Conservation (phyloP, 345 rosid species). For the Euclidium syriacum region DNA sequence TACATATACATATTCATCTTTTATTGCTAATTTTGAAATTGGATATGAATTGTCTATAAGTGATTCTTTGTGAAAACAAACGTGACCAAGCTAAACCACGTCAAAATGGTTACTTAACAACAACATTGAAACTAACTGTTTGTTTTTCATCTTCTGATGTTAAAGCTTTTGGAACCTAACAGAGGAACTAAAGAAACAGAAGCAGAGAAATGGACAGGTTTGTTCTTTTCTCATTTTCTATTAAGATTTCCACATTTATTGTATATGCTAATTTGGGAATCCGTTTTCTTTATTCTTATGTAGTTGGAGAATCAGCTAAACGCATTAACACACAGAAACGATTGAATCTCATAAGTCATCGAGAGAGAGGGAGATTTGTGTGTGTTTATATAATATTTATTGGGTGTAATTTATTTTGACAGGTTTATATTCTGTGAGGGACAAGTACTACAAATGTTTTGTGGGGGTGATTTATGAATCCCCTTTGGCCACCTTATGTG, state of each 20-base stretch:
- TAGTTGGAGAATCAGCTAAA: constrained; percentile 75
- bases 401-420: constrained; percentile 31
- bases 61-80: not conserved
- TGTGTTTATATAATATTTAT: constrained; percentile 7
- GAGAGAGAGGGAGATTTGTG: constrained; percentile 12
- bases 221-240: constrained; percentile 22
- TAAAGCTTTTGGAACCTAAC: constrained; percentile 55
- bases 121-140: not conserved
- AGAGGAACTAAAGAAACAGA: constrained; percentile 82
- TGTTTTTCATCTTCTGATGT: constrained; percentile 26
- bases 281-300: not conserved
- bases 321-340: constrained; percentile 35
- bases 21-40: not conserved
- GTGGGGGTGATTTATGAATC: not conserved
- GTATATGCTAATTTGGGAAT: not conserved
- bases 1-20: constrained; percentile 29
- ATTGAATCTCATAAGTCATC: constrained; percentile 31
- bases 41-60: not conserved
- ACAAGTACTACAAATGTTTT: not conserved
- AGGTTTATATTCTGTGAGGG: constrained; percentile 1
- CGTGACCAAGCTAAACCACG: not conserved
- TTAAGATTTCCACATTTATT: not conserved
- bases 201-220: constrained; percentile 65
- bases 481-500: constrained; percentile 7
- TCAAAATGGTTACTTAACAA: not conserved